Evolutionary conservation across 441 rosid genomes (phyloP).

Genomic region (Eutrema salsugineum): DNA sequence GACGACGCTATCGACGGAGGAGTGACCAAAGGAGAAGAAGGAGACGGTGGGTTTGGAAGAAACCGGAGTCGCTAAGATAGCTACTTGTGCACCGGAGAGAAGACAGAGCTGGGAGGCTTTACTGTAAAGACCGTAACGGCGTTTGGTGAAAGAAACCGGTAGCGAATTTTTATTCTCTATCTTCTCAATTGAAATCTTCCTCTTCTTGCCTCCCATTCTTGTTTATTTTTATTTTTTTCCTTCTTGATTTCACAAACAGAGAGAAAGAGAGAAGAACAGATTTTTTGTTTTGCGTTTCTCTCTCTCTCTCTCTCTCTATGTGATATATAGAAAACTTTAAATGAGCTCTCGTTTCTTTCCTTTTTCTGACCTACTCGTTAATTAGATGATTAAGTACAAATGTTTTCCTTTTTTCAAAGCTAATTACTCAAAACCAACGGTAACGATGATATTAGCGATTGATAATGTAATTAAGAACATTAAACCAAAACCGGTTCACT

Average conservation of each 20-base stretch:
- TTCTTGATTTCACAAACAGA: not conserved
- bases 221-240: not conserved
- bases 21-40: conserved; percentile 24
- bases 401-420: not conserved
- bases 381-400: not conserved
- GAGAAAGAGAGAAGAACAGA: too few relatives aligned
- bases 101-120: conserved; percentile 27
- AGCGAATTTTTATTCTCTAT: conserved; percentile 10
- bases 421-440: not conserved
- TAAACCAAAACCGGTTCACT: not conserved
- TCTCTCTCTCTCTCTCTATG: too few relatives aligned
- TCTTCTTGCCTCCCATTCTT: conserved; percentile 23
- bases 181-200: conserved; percentile 23
- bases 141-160: conserved; percentile 36
- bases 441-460: not conserved
- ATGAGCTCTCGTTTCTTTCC: not conserved
- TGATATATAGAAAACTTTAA: not conserved
- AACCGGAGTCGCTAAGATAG: conserved; percentile 24
- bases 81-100: conserved; percentile 13
- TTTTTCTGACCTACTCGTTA: not conserved
- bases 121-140: conserved; percentile 33
- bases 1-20: conserved; percentile 17
- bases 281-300: not conserved
- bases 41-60: conserved; percentile 5
- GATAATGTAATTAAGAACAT: not conserved